Base-by-base conservation (phyloP, 306 rosid genomes). In the Heteromeles arbutifolia region DNA sequence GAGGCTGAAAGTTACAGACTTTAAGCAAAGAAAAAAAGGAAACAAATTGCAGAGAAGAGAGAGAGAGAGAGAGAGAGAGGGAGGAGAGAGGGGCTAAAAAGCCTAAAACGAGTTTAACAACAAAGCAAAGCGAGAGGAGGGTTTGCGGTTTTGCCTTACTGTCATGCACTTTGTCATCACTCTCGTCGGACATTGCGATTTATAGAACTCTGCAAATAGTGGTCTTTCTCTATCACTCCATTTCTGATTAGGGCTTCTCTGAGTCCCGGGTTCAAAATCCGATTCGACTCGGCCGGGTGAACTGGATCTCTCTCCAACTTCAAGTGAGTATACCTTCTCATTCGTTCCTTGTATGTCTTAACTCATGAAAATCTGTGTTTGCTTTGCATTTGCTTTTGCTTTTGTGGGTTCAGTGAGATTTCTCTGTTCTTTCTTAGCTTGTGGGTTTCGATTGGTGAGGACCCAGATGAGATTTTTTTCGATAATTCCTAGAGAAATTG, bases 401-500 rank as follows among this genome's bases (percentile, higher is more conserved):
- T 76, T 28, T 63, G 71, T 76, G 66, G 73, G 58, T 65, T 71
- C 45, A 17, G 65, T 39, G 48, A 67, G 18, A 11, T 57, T 50
- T 79, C 54, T n/a, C 2, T 48, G 13, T 58, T 69, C 65, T 82
- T 81, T 76, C 29, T 66, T 31, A n/a, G 80, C 70, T 41, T 70
- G 62, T 39, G 63, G 76, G 62, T 79, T 71, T 29, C 65, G 74
- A 56, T 81, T 53, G 83, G 73, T 81, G 69, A 50, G 67, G 64
- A 73, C 69, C 68, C 31, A 37, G n/a, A 70, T 54, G 69, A 43
- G 81, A 62, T 70, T 62, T 57, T 66, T 53, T 83, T 90, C 82
- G 87, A 86, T 89, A 90, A 87, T 79, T 89, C 82, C 86, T 58
- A 76, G 65, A 77, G 78, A 54, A 18, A 69, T 75, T 70, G 66